Conservation (phyloP, 1,284 basidiomycete species). For the Blastosporella zonata region DNA sequence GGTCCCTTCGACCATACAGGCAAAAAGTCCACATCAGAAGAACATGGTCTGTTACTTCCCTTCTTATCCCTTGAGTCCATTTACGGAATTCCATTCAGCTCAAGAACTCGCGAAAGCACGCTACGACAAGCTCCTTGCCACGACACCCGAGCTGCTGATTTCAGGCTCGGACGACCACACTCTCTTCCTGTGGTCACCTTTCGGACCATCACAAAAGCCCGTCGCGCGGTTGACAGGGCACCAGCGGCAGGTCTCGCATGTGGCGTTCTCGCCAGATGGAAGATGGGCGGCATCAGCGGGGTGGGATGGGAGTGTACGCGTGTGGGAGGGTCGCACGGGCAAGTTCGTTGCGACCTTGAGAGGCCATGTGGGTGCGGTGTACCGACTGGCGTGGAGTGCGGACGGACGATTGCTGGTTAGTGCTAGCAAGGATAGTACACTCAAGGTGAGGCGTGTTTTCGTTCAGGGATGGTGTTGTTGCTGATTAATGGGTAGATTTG, state of each 20-base stretch:
- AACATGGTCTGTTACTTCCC: conserved; percentile 57
- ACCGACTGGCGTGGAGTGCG: conserved; percentile 92
- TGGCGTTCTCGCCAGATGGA: conserved; percentile 94
- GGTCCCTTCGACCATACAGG: conserved; percentile 91
- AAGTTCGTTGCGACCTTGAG: conserved; percentile 90
- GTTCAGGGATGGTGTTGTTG: not conserved
- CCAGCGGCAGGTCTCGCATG: conserved; percentile 94
- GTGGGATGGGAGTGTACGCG: conserved; percentile 88
- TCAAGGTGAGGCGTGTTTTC: conserved; percentile 65
- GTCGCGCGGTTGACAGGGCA: conserved; percentile 89
- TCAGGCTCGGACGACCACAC: conserved; percentile 96
- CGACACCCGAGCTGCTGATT: conserved; percentile 82
- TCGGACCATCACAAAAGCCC: conserved; percentile 75
- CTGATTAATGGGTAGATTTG: conserved; percentile 60
- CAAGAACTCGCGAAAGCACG: conserved; percentile 73
- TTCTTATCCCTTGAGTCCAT: not conserved
- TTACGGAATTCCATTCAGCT: conserved; percentile 41
- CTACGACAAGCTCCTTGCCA: conserved; percentile 66
- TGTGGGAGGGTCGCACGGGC: conserved; percentile 94
- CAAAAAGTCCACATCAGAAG: conserved; percentile 73
- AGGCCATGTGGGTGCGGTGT: conserved; percentile 94
- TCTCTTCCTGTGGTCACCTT: conserved; percentile 87
- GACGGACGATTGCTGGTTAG: conserved; percentile 91
- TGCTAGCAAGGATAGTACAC: conserved; percentile 93
- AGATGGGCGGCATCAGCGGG: conserved; percentile 88